These are phyloP conservation scores for Pseudohalonectria lignicola DNA, from an alignment of 2,329 filamentous ascomycete genomes.

Conservation along the genomic window DNA sequence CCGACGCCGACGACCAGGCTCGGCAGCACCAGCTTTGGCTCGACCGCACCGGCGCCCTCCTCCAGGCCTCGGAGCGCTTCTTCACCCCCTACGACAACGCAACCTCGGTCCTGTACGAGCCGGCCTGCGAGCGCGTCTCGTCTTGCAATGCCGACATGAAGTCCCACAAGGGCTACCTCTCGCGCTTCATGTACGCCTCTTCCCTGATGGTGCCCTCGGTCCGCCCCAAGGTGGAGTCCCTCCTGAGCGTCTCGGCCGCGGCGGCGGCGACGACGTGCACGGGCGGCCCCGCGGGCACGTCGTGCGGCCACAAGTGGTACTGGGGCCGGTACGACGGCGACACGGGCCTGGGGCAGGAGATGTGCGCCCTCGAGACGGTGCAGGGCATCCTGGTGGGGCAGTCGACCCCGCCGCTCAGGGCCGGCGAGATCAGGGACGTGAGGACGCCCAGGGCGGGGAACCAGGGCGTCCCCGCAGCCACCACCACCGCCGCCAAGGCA, in stretches of 20 bases:
- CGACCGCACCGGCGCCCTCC: slow-evolving; percentile 37
- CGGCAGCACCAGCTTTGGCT: too few species aligned
- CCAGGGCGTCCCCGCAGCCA: too few species aligned
- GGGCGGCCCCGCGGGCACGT: slow-evolving; percentile 37
- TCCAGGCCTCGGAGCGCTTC: slow-evolving; percentile 37
- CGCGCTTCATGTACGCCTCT: slow-evolving; percentile 52
- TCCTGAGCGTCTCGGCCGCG: slow-evolving; percentile 38
- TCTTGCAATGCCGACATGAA: slow-evolving; percentile 53
- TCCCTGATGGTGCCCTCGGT: slow-evolving; percentile 46
- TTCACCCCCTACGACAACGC: slow-evolving; percentile 40
- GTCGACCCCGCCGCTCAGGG: slow-evolving; percentile 32
- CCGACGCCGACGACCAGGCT: too few species aligned
- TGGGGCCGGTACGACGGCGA: slow-evolving; percentile 41
- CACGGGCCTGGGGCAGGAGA: slow-evolving; percentile 49
- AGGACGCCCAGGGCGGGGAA: slow-evolving; percentile 14
- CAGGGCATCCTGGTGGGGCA: slow-evolving; percentile 43
- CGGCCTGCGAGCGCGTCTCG: slow-evolving; percentile 48
- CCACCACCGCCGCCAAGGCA: background rate
- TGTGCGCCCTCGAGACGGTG: slow-evolving; percentile 52
- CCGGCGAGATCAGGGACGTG: slow-evolving; percentile 34
- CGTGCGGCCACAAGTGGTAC: slow-evolving; percentile 56
- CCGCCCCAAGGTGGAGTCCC: slow-evolving; percentile 28
- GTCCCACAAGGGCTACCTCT: slow-evolving; percentile 58
- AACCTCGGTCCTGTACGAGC: slow-evolving; percentile 53
- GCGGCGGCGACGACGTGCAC: slow-evolving; percentile 48